Evolutionary conservation across 2,329 filamentous ascomycete genomes (phyloP).

Genomic region (Aspergillus fischeri): DNA sequence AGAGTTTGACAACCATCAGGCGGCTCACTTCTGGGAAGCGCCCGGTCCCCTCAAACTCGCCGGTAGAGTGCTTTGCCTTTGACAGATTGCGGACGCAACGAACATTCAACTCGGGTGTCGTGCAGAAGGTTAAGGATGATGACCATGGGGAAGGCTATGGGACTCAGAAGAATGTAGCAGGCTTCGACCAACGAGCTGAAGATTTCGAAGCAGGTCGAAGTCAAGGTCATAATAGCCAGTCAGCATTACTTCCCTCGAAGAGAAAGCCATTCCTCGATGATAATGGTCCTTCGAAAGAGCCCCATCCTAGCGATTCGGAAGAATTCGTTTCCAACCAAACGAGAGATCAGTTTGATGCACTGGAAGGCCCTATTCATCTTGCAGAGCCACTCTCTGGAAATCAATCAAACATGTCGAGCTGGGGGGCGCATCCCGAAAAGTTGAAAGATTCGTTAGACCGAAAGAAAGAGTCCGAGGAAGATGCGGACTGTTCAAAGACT

Average conservation of each 20-base stretch:
- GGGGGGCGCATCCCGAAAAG: not conserved
- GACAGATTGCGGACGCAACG: constrained; percentile 20
- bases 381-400: not conserved
- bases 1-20: constrained; percentile 11
- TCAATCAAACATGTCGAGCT: not conserved
- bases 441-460: not conserved
- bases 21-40: constrained; percentile 15
- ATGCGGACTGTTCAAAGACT: not conserved
- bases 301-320: not conserved
- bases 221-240: not conserved
- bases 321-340: not conserved
- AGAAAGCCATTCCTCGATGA: not conserved
- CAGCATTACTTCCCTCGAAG: not conserved
- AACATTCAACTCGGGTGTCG: constrained; percentile 25
- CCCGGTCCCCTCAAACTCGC: constrained; percentile 16
- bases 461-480: not conserved
- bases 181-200: not conserved
- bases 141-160: constrained; percentile 11
- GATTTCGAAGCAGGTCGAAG: not conserved
- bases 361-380: not conserved
- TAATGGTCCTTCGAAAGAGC: not conserved
- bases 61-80: constrained; percentile 9
- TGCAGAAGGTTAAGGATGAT: constrained; percentile 19
- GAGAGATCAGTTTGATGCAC: not conserved
- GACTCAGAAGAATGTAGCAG: not conserved